Evolutionary conservation across 768 basidiomycete species (phyloP).

Genomic region (Gloeophyllum trabeum): DNA sequence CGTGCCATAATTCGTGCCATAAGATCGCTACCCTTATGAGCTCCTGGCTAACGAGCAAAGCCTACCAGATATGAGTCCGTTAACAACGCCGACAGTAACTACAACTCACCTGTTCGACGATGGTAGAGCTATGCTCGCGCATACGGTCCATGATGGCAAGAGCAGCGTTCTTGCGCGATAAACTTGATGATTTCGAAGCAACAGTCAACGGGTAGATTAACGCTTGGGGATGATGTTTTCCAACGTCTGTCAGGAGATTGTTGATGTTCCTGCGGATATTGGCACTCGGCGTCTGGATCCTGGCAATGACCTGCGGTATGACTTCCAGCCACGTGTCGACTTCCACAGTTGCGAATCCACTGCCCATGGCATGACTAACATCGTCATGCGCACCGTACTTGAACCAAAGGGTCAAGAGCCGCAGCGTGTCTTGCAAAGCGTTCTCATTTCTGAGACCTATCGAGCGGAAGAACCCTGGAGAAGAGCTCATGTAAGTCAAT

Average conservation of each 20-base stretch:
- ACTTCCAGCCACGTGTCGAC: conserved; percentile 99
- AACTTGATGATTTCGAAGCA: conserved; percentile 90
- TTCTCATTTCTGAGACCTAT: conserved; percentile 85
- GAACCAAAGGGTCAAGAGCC: conserved; percentile 95
- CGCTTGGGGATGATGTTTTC: conserved; percentile 95
- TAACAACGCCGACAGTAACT: too few relatives aligned
- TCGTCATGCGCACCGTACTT: conserved; percentile 87
- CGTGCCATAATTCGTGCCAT: conserved; percentile 99
- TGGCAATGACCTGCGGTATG: conserved; percentile 97
- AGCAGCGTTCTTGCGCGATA: conserved; percentile 72
- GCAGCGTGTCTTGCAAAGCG: conserved; percentile 87
- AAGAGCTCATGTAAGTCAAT: conserved; percentile 7
- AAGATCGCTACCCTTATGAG: conserved; percentile 95
- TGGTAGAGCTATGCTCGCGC: conserved; percentile 78
- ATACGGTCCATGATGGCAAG: conserved; percentile 83
- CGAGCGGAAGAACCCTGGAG: conserved; percentile 95
- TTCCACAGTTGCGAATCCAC: conserved; percentile 80
- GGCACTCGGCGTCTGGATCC: conserved; percentile 87
- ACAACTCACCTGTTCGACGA: conserved; percentile 70
- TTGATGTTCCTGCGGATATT: conserved; percentile 87
- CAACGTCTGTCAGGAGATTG: conserved; percentile 80
- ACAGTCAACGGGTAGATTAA: conserved; percentile 93
- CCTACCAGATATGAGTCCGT: too few relatives aligned
- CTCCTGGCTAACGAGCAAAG: conserved; percentile 82
- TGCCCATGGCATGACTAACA: conserved; percentile 82